Conservation (phyloP, 192 early-diverging fungal species). For the Coemansia sp. region DNA sequence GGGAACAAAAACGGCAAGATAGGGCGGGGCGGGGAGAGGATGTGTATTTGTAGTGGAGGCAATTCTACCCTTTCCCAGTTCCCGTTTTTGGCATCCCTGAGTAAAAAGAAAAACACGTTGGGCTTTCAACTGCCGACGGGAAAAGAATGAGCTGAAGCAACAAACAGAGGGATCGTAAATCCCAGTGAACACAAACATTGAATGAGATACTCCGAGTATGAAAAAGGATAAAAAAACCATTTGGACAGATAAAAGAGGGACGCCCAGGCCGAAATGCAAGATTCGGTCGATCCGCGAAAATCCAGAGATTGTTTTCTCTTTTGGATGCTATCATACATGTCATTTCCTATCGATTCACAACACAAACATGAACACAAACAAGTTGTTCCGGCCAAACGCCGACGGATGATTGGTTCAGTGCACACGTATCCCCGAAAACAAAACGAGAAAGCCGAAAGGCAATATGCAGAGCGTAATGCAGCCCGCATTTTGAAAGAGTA, state of each 20-base stretch:
- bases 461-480: constrained; percentile 2
- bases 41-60: not conserved
- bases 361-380: not conserved
- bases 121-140: not conserved
- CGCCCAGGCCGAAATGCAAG: not conserved
- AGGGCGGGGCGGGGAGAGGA: not conserved
- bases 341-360: too few species aligned
- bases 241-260: too few species aligned
- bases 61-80: not conserved
- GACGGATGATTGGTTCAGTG: not conserved
- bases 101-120: not conserved
- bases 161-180: not conserved
- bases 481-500: not conserved
- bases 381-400: not conserved
- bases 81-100: not conserved
- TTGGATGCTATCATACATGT: too few species aligned
- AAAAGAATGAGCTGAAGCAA: not conserved
- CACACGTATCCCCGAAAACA: too few species aligned
- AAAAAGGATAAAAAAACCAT: constrained; percentile 1
- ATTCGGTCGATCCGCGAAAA: constrained; percentile 1
- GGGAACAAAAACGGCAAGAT: not conserved
- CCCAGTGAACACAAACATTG: not conserved
- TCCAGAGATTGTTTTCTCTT: not conserved
- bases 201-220: constrained; percentile 3
- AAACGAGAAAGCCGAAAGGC: not conserved